These are phyloP conservation scores for Chlorella sp. DNA, from an alignment of 139 green algal genomes.

Conservation along the genomic window DNA sequence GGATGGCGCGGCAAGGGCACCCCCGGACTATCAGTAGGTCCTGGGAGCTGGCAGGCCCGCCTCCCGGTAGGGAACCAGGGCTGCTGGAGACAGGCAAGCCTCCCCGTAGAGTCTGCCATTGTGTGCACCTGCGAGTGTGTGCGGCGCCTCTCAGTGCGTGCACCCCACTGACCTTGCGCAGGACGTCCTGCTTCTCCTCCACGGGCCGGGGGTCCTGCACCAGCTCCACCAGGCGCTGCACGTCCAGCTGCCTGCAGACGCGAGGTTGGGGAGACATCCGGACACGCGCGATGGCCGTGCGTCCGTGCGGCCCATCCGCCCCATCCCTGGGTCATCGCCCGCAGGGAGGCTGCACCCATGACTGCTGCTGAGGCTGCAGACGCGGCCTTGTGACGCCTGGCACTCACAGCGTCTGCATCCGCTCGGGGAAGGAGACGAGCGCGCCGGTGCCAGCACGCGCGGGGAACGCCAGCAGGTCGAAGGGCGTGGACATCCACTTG, in stretches of 20 bases:
- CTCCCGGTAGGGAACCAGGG: no score
- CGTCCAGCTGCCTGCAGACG: slow-evolving; percentile 43
- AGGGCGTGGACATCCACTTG: slow-evolving; percentile 41
- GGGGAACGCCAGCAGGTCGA: slow-evolving; percentile 45
- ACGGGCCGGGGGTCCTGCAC: slow-evolving; percentile 54
- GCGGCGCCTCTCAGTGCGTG: neutral
- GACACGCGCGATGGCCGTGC: no score
- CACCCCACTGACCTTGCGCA: slow-evolving; percentile 31
- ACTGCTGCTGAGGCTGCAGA: neutral
- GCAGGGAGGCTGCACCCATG: neutral
- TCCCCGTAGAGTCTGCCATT: no score
- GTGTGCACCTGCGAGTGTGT: neutral
- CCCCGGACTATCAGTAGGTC: no score
- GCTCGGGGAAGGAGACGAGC: slow-evolving; percentile 38
- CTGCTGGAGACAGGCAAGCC: no score
- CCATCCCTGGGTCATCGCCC: neutral
- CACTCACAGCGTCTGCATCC: slow-evolving; percentile 38
- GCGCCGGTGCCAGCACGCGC: slow-evolving; percentile 43
- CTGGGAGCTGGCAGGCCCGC: no score
- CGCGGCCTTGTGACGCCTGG: no score
- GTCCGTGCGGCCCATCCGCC: no score
- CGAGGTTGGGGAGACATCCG: no score
- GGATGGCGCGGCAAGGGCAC: no score
- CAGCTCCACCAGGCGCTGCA: slow-evolving; percentile 42
- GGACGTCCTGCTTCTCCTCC: slow-evolving; percentile 53